These are phyloP conservation scores for Diospyros lotus DNA, from an alignment of 148 eudicot genomes.

Conservation along the genomic window DNA sequence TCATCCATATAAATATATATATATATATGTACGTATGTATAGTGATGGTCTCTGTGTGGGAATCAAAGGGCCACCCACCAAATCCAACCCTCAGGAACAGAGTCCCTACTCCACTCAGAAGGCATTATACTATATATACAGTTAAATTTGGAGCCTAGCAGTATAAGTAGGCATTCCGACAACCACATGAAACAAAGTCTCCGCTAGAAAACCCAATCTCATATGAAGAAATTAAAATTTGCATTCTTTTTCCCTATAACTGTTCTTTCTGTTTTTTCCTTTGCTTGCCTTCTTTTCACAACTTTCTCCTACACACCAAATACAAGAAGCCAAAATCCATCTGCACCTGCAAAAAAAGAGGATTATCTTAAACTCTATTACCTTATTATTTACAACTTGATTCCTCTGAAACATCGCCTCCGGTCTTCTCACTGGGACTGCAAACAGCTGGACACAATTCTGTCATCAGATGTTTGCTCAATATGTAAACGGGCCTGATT, in stretches of 20 bases:
- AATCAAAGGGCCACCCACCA: no score
- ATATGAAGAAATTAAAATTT: background rate
- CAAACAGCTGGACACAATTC: slow-evolving; percentile 15
- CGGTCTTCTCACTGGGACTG: slow-evolving; percentile 19
- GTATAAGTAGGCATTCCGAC: no score
- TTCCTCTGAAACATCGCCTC: slow-evolving; percentile 16
- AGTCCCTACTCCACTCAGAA: no score
- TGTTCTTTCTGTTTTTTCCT: background rate
- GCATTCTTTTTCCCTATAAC: no score
- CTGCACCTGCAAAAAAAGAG: slow-evolving; percentile 4
- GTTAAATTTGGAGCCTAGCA: no score
- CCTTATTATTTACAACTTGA: slow-evolving; percentile 12
- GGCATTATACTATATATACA: no score
- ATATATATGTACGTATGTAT: no score
- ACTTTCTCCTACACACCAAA: background rate
- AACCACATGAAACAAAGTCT: no score
- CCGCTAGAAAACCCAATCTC: no score
- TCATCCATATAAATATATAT: no score
- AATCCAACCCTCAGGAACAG: no score
- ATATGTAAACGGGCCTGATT: slow-evolving; percentile 43
- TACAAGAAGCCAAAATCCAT: background rate
- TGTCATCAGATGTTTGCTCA: slow-evolving; percentile 15
- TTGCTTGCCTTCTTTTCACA: background rate
- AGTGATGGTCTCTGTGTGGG: no score
- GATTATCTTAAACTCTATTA: background rate